These are phyloP conservation scores for Phyllostachys edulis DNA, from an alignment of 176 grass and related monocot species.

Conservation along the genomic window DNA sequence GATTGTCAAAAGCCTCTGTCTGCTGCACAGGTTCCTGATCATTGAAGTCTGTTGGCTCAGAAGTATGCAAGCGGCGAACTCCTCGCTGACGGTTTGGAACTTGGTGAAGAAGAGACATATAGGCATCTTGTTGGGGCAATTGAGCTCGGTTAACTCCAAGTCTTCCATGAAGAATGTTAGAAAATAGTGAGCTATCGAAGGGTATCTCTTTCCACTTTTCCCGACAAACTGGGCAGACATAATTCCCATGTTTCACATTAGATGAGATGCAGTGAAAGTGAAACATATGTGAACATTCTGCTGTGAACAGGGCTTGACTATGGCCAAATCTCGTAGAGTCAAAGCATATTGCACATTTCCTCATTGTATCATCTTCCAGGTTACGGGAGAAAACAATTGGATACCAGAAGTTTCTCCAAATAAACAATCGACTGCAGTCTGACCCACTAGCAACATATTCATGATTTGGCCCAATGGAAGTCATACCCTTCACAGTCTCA, in stretches of 20 bases:
- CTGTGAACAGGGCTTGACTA: slow-evolving; percentile 74
- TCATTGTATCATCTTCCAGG: too few species aligned
- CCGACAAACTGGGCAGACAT: slow-evolving; percentile 85
- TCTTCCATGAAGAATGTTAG: slow-evolving; percentile 53
- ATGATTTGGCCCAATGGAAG: too few species aligned
- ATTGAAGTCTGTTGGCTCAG: slow-evolving; percentile 70
- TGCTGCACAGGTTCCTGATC: slow-evolving; percentile 75
- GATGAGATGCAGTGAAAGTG: slow-evolving; percentile 95
- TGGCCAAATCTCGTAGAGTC: slow-evolving; percentile 71
- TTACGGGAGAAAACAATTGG: too few species aligned
- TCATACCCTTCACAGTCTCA: too few species aligned
- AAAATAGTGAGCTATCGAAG: slow-evolving; percentile 44
- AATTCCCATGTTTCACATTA: slow-evolving; percentile 88
- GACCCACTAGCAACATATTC: too few species aligned
- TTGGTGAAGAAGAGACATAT: slow-evolving; percentile 42
- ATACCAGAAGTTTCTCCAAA: too few species aligned
- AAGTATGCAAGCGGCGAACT: slow-evolving; percentile 31
- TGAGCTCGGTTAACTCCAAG: slow-evolving; percentile 32
- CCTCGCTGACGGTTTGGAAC: slow-evolving; percentile 45
- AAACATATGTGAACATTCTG: slow-evolving; percentile 42
- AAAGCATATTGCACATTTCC: slow-evolving; percentile 89
- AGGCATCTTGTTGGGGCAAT: slow-evolving; percentile 48
- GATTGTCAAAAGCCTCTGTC: slow-evolving; percentile 25
- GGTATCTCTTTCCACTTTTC: slow-evolving; percentile 93
- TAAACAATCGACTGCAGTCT: too few species aligned